Conservation (phyloP, 345 rosid genomes). For the Citrus sp. region DNA sequence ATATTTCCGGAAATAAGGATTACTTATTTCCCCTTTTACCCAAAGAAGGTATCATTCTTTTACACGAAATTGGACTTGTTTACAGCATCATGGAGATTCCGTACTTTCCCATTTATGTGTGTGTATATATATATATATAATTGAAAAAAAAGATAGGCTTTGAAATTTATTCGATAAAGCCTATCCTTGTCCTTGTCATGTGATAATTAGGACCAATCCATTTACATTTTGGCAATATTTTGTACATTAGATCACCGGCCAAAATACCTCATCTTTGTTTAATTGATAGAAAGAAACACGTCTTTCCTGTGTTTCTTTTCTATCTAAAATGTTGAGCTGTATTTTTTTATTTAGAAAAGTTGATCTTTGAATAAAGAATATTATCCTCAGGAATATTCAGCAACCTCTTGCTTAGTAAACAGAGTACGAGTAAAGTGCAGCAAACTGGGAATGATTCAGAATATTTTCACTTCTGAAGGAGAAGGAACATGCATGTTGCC, state of each 20-base stretch:
- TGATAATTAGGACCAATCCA: neutral
- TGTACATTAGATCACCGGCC: neutral
- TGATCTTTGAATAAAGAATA: neutral
- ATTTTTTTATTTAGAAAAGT: neutral
- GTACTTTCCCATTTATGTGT: too few species aligned
- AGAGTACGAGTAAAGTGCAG: neutral
- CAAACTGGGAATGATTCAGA: slow-evolving; percentile 4
- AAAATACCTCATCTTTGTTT: neutral
- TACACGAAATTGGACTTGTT: neutral
- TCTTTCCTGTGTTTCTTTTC: neutral
- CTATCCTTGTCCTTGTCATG: neutral
- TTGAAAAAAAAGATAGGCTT: neutral
- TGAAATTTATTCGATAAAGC: neutral
- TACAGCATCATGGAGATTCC: neutral
- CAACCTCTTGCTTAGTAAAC: neutral
- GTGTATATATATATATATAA: too few species aligned
- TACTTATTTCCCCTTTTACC: neutral
- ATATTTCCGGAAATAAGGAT: neutral
- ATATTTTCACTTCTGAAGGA: neutral
- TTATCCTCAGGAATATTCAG: slow-evolving; percentile 6
- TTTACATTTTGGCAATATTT: neutral
- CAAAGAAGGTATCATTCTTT: neutral
- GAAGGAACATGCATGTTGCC: too few species aligned
- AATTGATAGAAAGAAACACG: neutral
- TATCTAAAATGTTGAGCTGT: neutral